Percentiles rank a stretch among this genome's conserved stretches.
Conservation (phyloP, 2,329 filamentous ascomycete genomes). For the Aspergillus phoenicis region DNA sequence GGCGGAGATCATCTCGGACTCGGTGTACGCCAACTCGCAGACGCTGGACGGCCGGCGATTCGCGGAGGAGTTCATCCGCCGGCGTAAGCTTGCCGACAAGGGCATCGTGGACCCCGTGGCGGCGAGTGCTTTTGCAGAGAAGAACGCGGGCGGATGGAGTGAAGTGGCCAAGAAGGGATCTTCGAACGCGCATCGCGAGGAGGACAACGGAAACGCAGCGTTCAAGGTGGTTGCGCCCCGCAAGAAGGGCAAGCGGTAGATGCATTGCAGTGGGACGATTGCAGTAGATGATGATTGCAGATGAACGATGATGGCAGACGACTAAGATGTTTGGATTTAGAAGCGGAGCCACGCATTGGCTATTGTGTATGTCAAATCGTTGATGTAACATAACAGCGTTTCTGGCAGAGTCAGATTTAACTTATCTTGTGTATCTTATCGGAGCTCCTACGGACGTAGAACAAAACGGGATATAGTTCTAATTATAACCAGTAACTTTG, state of each 20-base stretch:
- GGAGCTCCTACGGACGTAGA: too few species aligned
- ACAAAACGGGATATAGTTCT: too few species aligned
- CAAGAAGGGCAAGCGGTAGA: conserved; percentile 82
- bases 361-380: neutral
- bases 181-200: conserved; percentile 51
- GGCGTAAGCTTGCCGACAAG: conserved; percentile 90
- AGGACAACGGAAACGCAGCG: conserved; percentile 54
- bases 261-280: neutral
- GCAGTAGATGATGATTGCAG: neutral
- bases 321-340: neutral
- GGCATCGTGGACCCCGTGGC: conserved; percentile 72
- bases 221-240: conserved; percentile 92
- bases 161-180: conserved; percentile 94
- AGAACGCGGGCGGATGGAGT: conserved; percentile 76
- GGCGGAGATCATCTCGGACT: conserved; percentile 80
- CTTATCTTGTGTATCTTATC: too few species aligned
- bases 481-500: too few species aligned
- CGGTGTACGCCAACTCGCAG: conserved; percentile 81
- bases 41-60: conserved; percentile 93
- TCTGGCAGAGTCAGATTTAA: too few species aligned
- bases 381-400: too few species aligned
- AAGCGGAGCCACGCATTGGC: neutral
- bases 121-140: conserved; percentile 55
- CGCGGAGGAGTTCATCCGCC: conserved; percentile 89
- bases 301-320: neutral